Base-by-base conservation (phyloP, 345 rosid species). In the Jatropha curcas region DNA sequence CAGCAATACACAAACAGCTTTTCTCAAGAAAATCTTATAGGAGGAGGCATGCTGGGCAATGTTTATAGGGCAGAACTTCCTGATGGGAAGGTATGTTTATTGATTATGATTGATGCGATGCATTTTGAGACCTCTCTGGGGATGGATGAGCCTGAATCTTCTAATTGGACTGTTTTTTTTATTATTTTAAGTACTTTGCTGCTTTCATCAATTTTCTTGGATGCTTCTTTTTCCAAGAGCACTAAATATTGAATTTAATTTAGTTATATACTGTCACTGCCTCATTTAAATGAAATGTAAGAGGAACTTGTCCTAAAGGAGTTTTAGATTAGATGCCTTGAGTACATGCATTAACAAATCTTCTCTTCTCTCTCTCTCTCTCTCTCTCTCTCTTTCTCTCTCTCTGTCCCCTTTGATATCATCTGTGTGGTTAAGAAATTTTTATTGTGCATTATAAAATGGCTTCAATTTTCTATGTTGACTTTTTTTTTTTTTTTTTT, bases 1-100 rank as follows among this genome's bases (percentile, higher is more conserved):
- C 99, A 96, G 75, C 97, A 90, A 74, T 91, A 84, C 73, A 96
- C 99, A 33, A 90, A 90, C 67, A 96, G 99, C 89, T 96, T 96
- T 85, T 87, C 97, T 77, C 96, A 84, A 82, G 98, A 93, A 67
- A 96, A 91, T 82, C 81, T 88, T 63, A 80, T 96, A 31, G 98
- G 97, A 72, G 80, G 83, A 6, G 99, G 99, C 73, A 96, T 90
- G 97, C 91, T 96, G 37, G 99, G 99, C 56, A 89, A 74, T 81
- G 97, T 96, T 72, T 96, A 93, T 67, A 84, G 87, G 75, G 99
- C 99, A 68, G 83, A 89, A 76, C 93, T 90, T 83, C 92, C 98
- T 55, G 73, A 78, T 66, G 91, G 91, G 57, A 96, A 90, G 96
- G 98, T 95, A 87, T 22, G 64, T 14, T 73, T 67, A 50, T 63